Percentiles rank a stretch among this genome's conserved stretches.
Evolutionary conservation across 441 rosid genomes (phyloP).

Genomic region (Pelargonium myrrhifolium): DNA sequence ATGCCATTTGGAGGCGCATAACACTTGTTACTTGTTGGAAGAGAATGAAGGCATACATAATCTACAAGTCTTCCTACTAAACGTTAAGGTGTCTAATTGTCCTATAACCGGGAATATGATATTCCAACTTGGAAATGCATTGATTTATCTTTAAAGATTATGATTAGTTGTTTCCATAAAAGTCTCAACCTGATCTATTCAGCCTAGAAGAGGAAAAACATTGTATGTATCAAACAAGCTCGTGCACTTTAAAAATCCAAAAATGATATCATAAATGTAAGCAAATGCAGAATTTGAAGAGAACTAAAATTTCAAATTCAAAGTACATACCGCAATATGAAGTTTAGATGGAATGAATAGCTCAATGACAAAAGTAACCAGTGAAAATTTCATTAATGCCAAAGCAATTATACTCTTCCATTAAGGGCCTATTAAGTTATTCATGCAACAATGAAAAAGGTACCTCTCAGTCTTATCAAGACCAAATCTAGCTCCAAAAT

Average conservation of each 20-base stretch:
- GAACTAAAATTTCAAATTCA: background rate
- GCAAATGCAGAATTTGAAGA: background rate
- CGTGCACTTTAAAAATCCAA: background rate
- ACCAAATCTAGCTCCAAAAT: constrained; percentile 84
- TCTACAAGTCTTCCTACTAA: constrained; percentile 1
- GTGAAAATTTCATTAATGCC: background rate
- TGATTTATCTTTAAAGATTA: too few relatives aligned
- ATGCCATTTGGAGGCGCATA: background rate
- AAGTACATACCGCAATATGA: background rate
- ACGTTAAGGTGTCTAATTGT: background rate
- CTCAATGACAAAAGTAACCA: background rate
- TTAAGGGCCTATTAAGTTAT: background rate
- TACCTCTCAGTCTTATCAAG: constrained; percentile 93
- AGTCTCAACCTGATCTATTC: too few relatives aligned
- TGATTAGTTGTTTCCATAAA: too few relatives aligned
- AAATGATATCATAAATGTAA: background rate
- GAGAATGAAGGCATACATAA: background rate
- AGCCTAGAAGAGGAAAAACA: background rate
- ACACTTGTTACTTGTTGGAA: background rate
- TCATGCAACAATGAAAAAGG: constrained; percentile 7
- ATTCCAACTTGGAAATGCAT: too few relatives aligned
- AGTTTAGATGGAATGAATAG: background rate
- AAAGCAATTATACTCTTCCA: background rate
- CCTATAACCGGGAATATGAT: too few relatives aligned
- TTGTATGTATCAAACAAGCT: background rate